Conservation (phyloP, 2,329 filamentous ascomycete species). For the Mycogone perniciosa region DNA sequence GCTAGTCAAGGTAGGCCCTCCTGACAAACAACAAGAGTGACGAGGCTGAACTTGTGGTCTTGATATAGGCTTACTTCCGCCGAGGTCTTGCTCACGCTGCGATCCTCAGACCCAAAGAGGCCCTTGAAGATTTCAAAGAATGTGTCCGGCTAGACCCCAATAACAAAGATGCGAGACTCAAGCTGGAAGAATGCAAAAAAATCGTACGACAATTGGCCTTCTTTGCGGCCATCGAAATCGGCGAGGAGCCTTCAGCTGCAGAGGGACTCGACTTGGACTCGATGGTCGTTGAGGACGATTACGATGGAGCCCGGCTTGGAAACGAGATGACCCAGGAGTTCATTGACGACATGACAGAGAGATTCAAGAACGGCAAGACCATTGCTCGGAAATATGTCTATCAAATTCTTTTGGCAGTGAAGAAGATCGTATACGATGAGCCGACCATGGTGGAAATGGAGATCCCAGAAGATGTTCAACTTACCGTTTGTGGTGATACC, state of each 20-base stretch:
- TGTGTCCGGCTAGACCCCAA: conserved; percentile 80
- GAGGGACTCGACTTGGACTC: conserved; percentile 83
- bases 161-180: conserved; percentile 87
- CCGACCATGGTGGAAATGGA: conserved; percentile 94
- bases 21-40: not conserved
- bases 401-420: conserved; percentile 87
- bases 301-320: conserved; percentile 75
- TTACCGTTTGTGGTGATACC: conserved; percentile 96
- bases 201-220: conserved; percentile 89
- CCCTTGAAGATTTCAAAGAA: conserved; percentile 84
- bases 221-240: conserved; percentile 88
- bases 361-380: conserved; percentile 95
- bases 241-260: conserved; percentile 85
- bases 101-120: conserved; percentile 81
- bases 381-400: conserved; percentile 95
- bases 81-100: conserved; percentile 87
- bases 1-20: conserved; percentile 69
- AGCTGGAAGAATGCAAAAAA: conserved; percentile 89
- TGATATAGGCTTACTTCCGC: conserved; percentile 77
- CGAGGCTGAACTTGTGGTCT: conserved; percentile 7
- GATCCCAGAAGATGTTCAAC: conserved; percentile 66
- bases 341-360: conserved; percentile 91
- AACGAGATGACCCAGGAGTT: conserved; percentile 93
- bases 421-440: conserved; percentile 85
- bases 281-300: conserved; percentile 74